A percentile compares a stretch with the other conserved stretches of the same genome.
These are phyloP conservation scores for Schizosaccharomyces osmophilus DNA, from an alignment of 805 yeast species.

Conservation along the genomic window DNA sequence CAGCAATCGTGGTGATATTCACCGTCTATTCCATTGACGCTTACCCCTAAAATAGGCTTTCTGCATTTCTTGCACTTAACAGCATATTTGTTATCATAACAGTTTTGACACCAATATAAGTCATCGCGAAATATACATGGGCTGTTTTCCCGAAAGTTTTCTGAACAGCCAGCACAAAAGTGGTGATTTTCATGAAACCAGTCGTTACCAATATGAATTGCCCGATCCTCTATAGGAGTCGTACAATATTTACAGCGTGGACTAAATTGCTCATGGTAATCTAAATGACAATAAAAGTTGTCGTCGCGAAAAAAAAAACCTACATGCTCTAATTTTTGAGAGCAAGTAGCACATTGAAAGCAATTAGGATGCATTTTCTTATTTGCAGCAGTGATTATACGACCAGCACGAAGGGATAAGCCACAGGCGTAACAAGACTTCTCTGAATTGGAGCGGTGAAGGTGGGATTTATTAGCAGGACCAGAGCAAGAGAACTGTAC, in stretches of 20 bases:
- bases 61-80: conserved; percentile 14
- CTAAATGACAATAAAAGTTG: conserved; percentile 13
- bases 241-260: conserved; percentile 13
- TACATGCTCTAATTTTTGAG: conserved; percentile 6
- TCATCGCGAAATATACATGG: conserved; percentile 10
- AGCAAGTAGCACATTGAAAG: conserved; percentile 7
- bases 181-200: conserved; percentile 14
- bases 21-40: background rate
- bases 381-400: conserved; percentile 7
- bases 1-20: background rate
- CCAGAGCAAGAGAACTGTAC: background rate
- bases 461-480: background rate
- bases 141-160: conserved; percentile 8
- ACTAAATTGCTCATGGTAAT: conserved; percentile 13
- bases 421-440: conserved; percentile 6
- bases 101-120: conserved; percentile 10
- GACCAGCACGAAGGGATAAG: conserved; percentile 3
- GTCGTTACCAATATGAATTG: conserved; percentile 11
- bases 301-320: conserved; percentile 8
- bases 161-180: conserved; percentile 13
- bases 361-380: conserved; percentile 7
- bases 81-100: conserved; percentile 10
- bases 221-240: conserved; percentile 13
- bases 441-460: background rate
- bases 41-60: conserved; percentile 3